These are phyloP conservation scores for Litchi chinensis DNA, from an alignment of 345 rosid genomes.

Conservation along the genomic window DNA sequence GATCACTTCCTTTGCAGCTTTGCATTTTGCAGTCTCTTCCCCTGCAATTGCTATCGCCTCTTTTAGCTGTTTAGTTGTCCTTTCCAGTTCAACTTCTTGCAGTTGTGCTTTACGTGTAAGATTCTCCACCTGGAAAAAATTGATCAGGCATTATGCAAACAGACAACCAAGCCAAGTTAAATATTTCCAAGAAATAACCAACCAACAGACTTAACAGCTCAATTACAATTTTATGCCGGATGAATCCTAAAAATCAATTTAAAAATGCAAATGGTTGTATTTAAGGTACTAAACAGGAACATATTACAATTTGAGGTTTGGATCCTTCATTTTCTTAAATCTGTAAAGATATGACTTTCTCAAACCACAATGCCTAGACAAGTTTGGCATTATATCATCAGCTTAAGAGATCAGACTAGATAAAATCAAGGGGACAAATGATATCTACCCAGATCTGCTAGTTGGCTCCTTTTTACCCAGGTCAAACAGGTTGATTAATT, in stretches of 20 bases:
- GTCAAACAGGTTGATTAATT: neutral
- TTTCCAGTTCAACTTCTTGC: slow-evolving; percentile 92
- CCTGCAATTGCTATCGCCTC: slow-evolving; percentile 85
- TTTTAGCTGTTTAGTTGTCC: slow-evolving; percentile 80
- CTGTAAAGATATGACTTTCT: neutral
- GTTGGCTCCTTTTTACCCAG: neutral
- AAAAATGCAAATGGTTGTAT: neutral
- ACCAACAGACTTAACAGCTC: neutral
- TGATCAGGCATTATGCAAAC: slow-evolving; percentile 22
- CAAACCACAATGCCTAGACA: neutral
- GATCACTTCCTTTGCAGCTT: slow-evolving; percentile 99
- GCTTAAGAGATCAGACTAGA: neutral
- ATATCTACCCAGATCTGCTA: neutral
- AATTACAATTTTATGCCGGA: neutral
- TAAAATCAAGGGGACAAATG: neutral
- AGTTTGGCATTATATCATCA: neutral
- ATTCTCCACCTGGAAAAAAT: slow-evolving; percentile 69
- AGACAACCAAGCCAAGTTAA: slow-evolving; percentile 15
- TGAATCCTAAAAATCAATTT: neutral
- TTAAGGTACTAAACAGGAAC: neutral
- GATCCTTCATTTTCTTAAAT: slow-evolving; percentile 1
- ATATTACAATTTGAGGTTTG: neutral
- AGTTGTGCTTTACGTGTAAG: slow-evolving; percentile 79
- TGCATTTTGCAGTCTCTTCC: slow-evolving; percentile 92
- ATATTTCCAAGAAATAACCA: neutral